Evolutionary conservation across 164 flowering plant genomes (phyloP), one percentile per base, ranked within the genome.

Genomic region (Macadamia integrifolia): DNA sequence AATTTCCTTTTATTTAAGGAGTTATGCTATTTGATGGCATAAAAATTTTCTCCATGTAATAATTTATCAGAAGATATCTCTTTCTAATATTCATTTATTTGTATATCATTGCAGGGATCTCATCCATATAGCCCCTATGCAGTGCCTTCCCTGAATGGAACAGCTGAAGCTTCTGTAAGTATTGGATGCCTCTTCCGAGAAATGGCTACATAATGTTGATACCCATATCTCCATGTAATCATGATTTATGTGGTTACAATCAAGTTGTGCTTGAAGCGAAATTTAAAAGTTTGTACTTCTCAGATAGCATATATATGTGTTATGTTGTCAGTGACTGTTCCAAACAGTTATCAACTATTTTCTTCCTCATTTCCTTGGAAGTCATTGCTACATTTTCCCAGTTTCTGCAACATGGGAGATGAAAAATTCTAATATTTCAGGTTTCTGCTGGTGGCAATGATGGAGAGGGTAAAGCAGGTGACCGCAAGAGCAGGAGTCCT

Each of bases 121-220:
- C 77, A 77, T 61, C 80, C 77, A 64, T 77, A 67, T 77, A 69
- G 69, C 58, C 74, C 74, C 67, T 74, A 74, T 68, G 70, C 72
- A 52, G 68, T 77, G 67, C 77, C 76, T 61, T 67, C 80, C 62
- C 71, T 74, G 3, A 71, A 68, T 74, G 77, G 77, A 48, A 77
- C 75, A 35, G 65, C 68, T 13, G 80, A 74, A 67, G 69, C 67
- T 60, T 62, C 70, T 68, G 80, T 77, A 69, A 77, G 80, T 71
- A 65, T 58, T 64, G 44, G 13, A 9, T 59, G 9, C 67, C 28
- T 65, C 69, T 32, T 58, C 52, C 46, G 59, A 71, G 61, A 49
- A 7, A 44, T 7, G 32, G 18, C 43, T 40, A 23, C 32, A 40
- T 63, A 63, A 13, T 30, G 9, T 44, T 42, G 17, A 59, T 35